Evolutionary conservation across 768 basidiomycete species (phyloP), one percentile per base, ranked within the genome.

Genomic region (Hypholoma sublateritium): DNA sequence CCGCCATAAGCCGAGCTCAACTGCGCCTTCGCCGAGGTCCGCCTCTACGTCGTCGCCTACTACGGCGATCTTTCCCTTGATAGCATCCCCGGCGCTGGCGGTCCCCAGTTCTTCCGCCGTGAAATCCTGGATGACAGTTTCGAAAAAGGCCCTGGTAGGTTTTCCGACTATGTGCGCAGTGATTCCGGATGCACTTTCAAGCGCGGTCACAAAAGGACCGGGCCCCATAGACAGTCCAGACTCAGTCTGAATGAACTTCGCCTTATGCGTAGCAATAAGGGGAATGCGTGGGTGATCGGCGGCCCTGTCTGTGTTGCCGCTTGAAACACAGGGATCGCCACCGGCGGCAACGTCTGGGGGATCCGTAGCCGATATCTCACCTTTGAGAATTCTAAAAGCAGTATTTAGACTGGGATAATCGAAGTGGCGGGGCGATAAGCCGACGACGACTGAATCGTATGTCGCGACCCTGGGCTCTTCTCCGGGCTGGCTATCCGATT

Each of bases 11-110:
- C 84, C 81, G 0, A 89, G 73, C 51, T 85, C 83, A 1, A 77
- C 53, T 4, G 86, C 84, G 1, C 86, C 88, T 3, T 74, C 80
- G 0, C 87, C 86, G 16, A 89, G 75, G 69, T 90, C 89, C 32
- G 81, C 80, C 42, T 77, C 74, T 1, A 83, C 71, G 62, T 91
- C 89, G 67, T 90, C 89, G 6, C 88, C 88, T 28, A 89, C 77
- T 49, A 89, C 75, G 0, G 77, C 83, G 22, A 82, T 74, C 48
- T 65, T 63, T 50, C 71, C 65, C 41, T 69, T 62, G 45, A 60
- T 36, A 39, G 8, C 24, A 19, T 44, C 51, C 4, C 21, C 25
- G 28, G 16, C 28, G 25, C 28, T 17, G 6, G 22, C 53, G 37
- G 12, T 28, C 2, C 13, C 36, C 11, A 58, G 19, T 39, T 60